Evolutionary conservation across 202 grass and related monocot species (phyloP).

Genomic region (Alloteropsis angusta): DNA sequence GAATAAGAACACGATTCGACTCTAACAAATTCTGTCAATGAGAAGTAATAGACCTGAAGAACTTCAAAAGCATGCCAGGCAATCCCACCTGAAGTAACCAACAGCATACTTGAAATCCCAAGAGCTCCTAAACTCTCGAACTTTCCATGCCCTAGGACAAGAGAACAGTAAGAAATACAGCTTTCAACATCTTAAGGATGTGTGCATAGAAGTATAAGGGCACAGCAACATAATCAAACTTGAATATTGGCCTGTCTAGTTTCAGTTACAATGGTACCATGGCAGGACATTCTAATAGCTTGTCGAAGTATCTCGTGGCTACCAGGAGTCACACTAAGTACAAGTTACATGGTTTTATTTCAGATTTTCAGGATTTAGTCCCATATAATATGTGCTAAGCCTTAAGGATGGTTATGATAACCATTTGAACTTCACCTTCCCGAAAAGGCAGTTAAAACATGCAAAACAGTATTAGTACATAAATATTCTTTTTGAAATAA

Average conservation of each 20-base stretch:
- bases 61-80: constrained; percentile 99
- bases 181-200: not conserved
- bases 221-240: not conserved
- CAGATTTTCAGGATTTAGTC: not conserved
- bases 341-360: not conserved
- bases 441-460: not conserved
- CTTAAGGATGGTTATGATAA: not conserved
- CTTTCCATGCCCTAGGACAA: constrained; percentile 77
- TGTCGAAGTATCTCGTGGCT: not conserved
- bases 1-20: not conserved
- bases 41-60: constrained; percentile 67
- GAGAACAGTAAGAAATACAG: not conserved
- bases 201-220: not conserved
- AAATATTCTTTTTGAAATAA: too few relatives aligned
- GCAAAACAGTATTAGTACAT: not conserved
- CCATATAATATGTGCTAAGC: not conserved
- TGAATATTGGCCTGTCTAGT: not conserved
- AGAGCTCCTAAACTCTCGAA: constrained; percentile 86
- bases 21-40: constrained; percentile 8
- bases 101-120: constrained; percentile 90
- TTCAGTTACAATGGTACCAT: not conserved
- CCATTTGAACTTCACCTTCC: not conserved
- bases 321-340: not conserved
- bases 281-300: not conserved
- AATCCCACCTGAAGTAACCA: constrained; percentile 84